A percentile compares a stretch with the other conserved stretches of the same genome.
Conservation (phyloP, 495 filamentous ascomycete genomes). For the Chlorociboria aeruginascens region DNA sequence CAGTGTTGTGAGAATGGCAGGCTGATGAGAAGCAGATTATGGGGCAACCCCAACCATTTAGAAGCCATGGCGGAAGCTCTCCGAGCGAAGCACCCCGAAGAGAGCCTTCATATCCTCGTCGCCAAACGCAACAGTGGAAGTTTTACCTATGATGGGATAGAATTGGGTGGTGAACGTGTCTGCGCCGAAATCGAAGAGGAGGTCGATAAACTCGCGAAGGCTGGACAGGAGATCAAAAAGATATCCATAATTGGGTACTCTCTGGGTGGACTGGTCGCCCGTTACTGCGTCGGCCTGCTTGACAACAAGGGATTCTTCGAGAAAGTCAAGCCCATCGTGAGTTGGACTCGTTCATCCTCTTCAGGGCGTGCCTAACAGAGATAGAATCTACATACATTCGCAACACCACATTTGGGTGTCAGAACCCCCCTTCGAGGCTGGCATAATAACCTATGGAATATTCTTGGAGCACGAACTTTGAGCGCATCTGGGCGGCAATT, state of each 20-base stretch:
- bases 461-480: constrained; percentile 61
- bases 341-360: not conserved
- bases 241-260: constrained; percentile 85
- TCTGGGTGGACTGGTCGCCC: constrained; percentile 72
- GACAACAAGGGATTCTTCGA: constrained; percentile 70
- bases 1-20: not conserved
- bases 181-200: constrained; percentile 79
- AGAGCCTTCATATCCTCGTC: constrained; percentile 54
- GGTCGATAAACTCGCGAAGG: constrained; percentile 47
- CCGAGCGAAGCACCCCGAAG: constrained; percentile 46
- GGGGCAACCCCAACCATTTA: constrained; percentile 87
- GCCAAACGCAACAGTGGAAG: constrained; percentile 69
- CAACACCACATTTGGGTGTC: constrained; percentile 79
- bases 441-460: constrained; percentile 59
- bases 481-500: constrained; percentile 77
- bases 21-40: constrained; percentile 43
- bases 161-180: constrained; percentile 79
- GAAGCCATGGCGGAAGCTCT: constrained; percentile 56
- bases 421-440: constrained; percentile 52
- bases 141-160: constrained; percentile 92
- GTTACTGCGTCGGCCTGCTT: constrained; percentile 80
- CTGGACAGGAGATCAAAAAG: constrained; percentile 63
- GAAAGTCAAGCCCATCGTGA: constrained; percentile 60
- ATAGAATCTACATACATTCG: constrained; percentile 88
- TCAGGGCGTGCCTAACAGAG: not conserved